Evolutionary conservation across 2,329 filamentous ascomycete species (phyloP).

Genomic region (Aspergillus texensis): DNA sequence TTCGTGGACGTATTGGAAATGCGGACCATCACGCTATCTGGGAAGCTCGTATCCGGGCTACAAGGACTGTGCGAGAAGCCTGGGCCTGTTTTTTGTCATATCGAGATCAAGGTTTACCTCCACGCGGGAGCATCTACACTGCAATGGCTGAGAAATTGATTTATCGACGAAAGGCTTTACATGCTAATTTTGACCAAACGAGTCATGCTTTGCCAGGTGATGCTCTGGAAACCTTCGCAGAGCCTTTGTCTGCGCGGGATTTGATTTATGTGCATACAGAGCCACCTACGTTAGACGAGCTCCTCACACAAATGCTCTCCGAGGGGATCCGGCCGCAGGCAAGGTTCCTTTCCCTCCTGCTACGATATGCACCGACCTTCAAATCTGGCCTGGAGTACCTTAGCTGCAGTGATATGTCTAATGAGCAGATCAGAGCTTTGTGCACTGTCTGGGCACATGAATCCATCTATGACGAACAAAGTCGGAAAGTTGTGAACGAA

Average conservation of each 20-base stretch:
- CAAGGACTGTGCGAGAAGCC: slow-evolving; percentile 63
- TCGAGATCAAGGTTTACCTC: slow-evolving; percentile 45
- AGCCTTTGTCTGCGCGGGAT: slow-evolving; percentile 60
- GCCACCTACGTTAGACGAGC: slow-evolving; percentile 55
- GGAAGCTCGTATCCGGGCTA: slow-evolving; percentile 61
- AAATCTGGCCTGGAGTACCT: slow-evolving; percentile 48
- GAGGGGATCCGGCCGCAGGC: slow-evolving; percentile 47
- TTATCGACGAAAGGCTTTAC: slow-evolving; percentile 34
- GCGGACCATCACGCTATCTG: slow-evolving; percentile 47
- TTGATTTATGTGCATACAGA: slow-evolving; percentile 59
- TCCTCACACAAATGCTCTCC: slow-evolving; percentile 54
- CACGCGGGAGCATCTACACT: slow-evolving; percentile 51
- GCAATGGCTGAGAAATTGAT: slow-evolving; percentile 62
- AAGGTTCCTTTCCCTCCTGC: slow-evolving; percentile 52
- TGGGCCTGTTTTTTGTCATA: slow-evolving; percentile 66
- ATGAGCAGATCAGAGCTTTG: slow-evolving; percentile 34
- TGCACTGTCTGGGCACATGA: slow-evolving; percentile 26
- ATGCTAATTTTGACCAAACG: slow-evolving; percentile 23
- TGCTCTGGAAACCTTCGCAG: slow-evolving; percentile 55
- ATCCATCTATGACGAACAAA: slow-evolving; percentile 17
- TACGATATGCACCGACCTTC: slow-evolving; percentile 48
- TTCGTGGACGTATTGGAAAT: slow-evolving; percentile 19
- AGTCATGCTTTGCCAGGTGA: slow-evolving; percentile 56
- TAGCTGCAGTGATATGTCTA: slow-evolving; percentile 35
- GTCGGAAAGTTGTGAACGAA: slow-evolving; percentile 26